Conservation (phyloP, 352 stramenopile genomes). For the Globisporangium rhizosaccharum region DNA sequence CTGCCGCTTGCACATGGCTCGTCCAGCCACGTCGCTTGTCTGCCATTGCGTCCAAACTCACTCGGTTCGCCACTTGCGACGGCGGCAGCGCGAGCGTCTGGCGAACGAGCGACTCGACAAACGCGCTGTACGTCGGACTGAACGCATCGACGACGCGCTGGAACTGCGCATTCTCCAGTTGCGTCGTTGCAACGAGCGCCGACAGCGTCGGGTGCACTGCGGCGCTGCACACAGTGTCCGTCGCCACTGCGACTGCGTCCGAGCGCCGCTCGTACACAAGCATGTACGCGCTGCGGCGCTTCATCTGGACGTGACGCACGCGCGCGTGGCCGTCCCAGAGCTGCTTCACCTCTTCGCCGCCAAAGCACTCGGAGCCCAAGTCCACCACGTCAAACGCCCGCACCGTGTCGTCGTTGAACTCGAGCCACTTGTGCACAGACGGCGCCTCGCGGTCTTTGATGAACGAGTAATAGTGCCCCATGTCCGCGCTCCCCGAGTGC, state of each 20-base stretch:
- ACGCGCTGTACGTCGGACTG: slow-evolving; percentile 22
- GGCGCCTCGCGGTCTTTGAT: slow-evolving; percentile 63
- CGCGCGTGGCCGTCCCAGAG: slow-evolving; percentile 42
- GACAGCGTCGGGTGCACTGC: slow-evolving; percentile 4
- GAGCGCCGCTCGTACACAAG: slow-evolving; percentile 57
- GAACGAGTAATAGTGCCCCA: slow-evolving; percentile 94
- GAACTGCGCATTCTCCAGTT: slow-evolving; percentile 25
- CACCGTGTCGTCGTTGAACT: slow-evolving; percentile 92
- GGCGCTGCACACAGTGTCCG: background rate
- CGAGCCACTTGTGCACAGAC: slow-evolving; percentile 60
- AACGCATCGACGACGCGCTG: slow-evolving; percentile 35
- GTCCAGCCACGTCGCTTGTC: background rate
- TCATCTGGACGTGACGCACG: slow-evolving; percentile 40
- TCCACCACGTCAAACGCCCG: slow-evolving; percentile 67
- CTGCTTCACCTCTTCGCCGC: slow-evolving; percentile 72
- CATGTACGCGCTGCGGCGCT: slow-evolving; percentile 72
- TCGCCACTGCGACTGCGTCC: background rate
- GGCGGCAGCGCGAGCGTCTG: background rate
- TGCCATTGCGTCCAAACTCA: background rate
- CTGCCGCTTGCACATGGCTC: slow-evolving; percentile 7
- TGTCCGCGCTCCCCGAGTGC: slow-evolving; percentile 89
- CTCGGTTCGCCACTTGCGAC: background rate
- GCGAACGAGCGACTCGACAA: slow-evolving; percentile 18
- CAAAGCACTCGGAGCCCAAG: slow-evolving; percentile 87
- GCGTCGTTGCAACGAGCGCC: slow-evolving; percentile 16